Percentiles rank a stretch among this genome's conserved stretches.
Conservation (phyloP, 139 green algal genomes). For the Mesotaenium endlicherianum region DNA sequence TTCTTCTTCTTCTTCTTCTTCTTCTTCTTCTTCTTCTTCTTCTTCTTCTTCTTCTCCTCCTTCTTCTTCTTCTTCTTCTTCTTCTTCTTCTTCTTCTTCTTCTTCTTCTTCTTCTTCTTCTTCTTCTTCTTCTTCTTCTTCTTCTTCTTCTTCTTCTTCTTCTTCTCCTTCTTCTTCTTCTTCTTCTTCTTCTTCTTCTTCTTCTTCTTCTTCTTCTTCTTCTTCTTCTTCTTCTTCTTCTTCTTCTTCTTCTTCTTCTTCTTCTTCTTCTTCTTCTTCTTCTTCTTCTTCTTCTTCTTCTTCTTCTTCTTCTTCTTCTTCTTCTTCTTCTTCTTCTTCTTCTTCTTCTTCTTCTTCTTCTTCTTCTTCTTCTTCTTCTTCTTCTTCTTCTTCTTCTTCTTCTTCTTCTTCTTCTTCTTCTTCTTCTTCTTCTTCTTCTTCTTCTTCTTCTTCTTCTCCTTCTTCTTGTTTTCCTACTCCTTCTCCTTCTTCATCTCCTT, state of each 20-base stretch:
- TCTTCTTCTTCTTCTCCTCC: neutral
- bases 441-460: neutral
- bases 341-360: neutral
- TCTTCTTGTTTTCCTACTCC: too few relatives aligned
- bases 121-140: neutral
- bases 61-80: neutral
- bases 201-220: too few relatives aligned
- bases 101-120: too few relatives aligned
- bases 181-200: neutral
- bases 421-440: neutral
- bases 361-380: neutral
- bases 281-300: neutral
- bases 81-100: neutral
- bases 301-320: neutral
- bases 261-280: neutral
- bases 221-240: too few relatives aligned
- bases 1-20: neutral
- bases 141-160: neutral
- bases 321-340: neutral
- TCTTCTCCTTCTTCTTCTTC: neutral
- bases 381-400: neutral
- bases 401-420: neutral
- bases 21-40: neutral
- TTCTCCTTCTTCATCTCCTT: neutral
- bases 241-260: conserved; percentile 2